phyloP scores from a whole-genome alignment of 345 rosid genomes.

The Lepidium didymum region DNA sequence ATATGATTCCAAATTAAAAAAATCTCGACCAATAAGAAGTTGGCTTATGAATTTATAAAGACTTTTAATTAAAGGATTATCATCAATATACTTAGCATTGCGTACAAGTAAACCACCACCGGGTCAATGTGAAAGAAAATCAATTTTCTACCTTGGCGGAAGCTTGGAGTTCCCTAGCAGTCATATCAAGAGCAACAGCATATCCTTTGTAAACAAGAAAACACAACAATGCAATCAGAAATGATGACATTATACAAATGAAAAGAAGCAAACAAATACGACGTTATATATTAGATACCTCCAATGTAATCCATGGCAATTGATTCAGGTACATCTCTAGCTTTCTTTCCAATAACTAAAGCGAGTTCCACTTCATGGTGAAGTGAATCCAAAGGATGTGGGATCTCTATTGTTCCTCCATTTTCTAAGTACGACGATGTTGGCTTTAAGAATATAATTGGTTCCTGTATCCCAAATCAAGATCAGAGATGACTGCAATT shows the following conservation, averaged over 20 bases:
- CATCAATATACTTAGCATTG: background rate
- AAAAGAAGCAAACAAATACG: background rate
- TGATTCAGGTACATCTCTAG: conserved; percentile 70
- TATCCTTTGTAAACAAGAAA: conserved; percentile 39
- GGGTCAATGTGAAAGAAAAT: background rate
- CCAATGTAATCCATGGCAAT: conserved; percentile 82
- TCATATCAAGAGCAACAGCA: conserved; percentile 97
- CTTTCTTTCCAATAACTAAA: conserved; percentile 65
- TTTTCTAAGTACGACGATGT: conserved; percentile 88
- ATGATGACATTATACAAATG: background rate
- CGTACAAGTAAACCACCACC: background rate
- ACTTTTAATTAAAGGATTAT: background rate
- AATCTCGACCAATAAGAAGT: background rate
- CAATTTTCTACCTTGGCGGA: conserved; percentile 53
- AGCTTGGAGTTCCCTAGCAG: conserved; percentile 90
- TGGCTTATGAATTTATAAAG: background rate
- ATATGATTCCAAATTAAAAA: background rate
- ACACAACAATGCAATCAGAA: background rate
- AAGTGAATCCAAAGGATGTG: conserved; percentile 60
- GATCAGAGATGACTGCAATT: background rate
- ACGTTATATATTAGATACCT: conserved; percentile 33
- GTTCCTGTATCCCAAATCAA: conserved; percentile 43
- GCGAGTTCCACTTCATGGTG: conserved; percentile 97
- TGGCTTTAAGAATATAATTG: conserved; percentile 87
- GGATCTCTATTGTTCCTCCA: conserved; percentile 91